These are phyloP conservation scores for Fusarium albidum DNA, from an alignment of 2,329 filamentous ascomycete genomes.

Conservation along the genomic window DNA sequence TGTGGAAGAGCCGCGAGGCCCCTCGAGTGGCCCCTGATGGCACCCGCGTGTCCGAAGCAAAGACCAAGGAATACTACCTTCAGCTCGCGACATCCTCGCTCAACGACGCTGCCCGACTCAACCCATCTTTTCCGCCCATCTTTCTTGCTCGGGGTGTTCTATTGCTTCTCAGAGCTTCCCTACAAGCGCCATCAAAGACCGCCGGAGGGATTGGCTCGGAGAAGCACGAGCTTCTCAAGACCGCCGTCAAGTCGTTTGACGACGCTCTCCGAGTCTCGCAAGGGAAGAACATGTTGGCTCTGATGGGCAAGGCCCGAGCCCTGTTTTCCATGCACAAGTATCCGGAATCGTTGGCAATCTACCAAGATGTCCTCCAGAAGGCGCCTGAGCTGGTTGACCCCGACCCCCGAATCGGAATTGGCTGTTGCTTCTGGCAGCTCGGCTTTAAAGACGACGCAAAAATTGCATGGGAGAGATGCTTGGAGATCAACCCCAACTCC, in stretches of 20 bases:
- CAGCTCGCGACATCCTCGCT: constrained; percentile 89
- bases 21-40: constrained; percentile 69
- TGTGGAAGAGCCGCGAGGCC: constrained; percentile 88
- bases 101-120: constrained; percentile 95
- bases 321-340: constrained; percentile 88
- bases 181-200: constrained; percentile 77
- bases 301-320: constrained; percentile 88
- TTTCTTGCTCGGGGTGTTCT: constrained; percentile 92
- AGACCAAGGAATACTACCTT: constrained; percentile 93
- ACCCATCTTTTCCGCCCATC: constrained; percentile 89
- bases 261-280: constrained; percentile 87
- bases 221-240: constrained; percentile 79
- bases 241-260: constrained; percentile 92
- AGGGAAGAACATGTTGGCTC: constrained; percentile 88
- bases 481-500: constrained; percentile 83
- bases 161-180: constrained; percentile 84
- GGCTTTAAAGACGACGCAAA: constrained; percentile 94
- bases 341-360: constrained; percentile 80
- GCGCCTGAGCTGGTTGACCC: constrained; percentile 91
- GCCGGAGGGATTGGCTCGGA: constrained; percentile 75
- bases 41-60: constrained; percentile 72
- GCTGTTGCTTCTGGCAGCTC: constrained; percentile 96
- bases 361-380: constrained; percentile 86
- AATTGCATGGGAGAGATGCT: constrained; percentile 84
- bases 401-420: constrained; percentile 94